Conservation (phyloP, 805 yeast species). For the Metschnikowia lochheadii region DNA sequence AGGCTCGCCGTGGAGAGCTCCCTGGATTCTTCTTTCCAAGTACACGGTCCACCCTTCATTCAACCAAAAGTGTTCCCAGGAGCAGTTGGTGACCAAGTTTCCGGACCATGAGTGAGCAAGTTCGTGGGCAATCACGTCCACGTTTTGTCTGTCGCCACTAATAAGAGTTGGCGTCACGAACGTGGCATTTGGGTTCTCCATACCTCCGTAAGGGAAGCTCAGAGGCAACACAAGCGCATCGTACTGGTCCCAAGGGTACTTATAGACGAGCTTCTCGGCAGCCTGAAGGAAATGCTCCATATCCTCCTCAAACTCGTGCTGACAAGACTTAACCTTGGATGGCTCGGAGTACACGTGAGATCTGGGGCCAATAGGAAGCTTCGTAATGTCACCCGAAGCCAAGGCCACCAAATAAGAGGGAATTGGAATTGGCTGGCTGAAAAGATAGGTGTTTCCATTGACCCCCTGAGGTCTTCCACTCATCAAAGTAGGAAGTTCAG, state of each 20-base stretch:
- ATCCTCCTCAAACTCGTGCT: constrained; percentile 76
- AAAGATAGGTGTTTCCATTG: constrained; percentile 38
- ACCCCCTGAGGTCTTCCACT: constrained; percentile 51
- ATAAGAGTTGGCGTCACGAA: constrained; percentile 87
- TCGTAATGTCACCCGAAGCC: constrained; percentile 74
- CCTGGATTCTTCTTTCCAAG: constrained; percentile 78
- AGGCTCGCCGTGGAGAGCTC: constrained; percentile 72
- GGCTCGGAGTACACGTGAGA: constrained; percentile 82
- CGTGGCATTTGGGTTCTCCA: constrained; percentile 91
- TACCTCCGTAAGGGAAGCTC: constrained; percentile 84
- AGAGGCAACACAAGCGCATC: constrained; percentile 78
- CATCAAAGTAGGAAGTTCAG: constrained; percentile 67
- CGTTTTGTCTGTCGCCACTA: constrained; percentile 79
- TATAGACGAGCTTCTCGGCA: constrained; percentile 72
- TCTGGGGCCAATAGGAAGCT: constrained; percentile 77
- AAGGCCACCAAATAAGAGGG: constrained; percentile 81
- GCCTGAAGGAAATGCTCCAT: constrained; percentile 73
- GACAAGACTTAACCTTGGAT: constrained; percentile 57
- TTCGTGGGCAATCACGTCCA: constrained; percentile 90
- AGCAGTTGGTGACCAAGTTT: constrained; percentile 81
- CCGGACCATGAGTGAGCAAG: constrained; percentile 93
- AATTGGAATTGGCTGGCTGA: constrained; percentile 75
- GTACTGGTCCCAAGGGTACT: constrained; percentile 81
- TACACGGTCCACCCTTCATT: constrained; percentile 97
- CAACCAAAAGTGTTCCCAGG: constrained; percentile 93